Conservation (phyloP, 202 grass and related monocot species). For the Panicum virgatum region DNA sequence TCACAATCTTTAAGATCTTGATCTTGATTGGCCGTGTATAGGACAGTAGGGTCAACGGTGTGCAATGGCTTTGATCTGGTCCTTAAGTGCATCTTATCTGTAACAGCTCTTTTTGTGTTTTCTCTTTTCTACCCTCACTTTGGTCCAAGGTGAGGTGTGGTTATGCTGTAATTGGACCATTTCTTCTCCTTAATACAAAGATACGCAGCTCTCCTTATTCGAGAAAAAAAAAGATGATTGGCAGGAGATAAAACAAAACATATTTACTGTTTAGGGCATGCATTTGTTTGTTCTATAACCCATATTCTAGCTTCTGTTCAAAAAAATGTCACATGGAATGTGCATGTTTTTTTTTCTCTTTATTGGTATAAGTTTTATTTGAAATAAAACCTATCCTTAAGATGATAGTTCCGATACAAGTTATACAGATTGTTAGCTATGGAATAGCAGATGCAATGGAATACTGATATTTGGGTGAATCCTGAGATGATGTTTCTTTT, state of each 20-base stretch:
- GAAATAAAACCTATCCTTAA: background rate
- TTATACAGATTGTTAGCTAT: slow-evolving; percentile 13
- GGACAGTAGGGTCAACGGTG: too few relatives aligned
- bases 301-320: slow-evolving; percentile 12
- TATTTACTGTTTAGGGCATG: slow-evolving; percentile 21
- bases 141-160: too few relatives aligned
- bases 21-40: too few relatives aligned
- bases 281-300: slow-evolving; percentile 16
- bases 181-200: too few relatives aligned
- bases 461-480: slow-evolving; percentile 4
- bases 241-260: slow-evolving; percentile 7
- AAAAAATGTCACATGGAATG: background rate
- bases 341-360: slow-evolving; percentile 34
- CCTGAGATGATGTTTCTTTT: slow-evolving; percentile 11
- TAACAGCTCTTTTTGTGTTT: too few relatives aligned
- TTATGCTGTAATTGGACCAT: too few relatives aligned
- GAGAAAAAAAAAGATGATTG: too few relatives aligned
- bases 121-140: too few relatives aligned
- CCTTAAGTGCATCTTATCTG: too few relatives aligned
- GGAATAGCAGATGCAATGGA: slow-evolving; percentile 11
- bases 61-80: too few relatives aligned
- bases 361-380: background rate
- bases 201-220: too few relatives aligned
- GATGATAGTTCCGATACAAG: background rate
- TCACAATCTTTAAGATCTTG: background rate